phyloP scores from a whole-genome alignment of 768 basidiomycete genomes.

The Steccherinum ochraceum region DNA sequence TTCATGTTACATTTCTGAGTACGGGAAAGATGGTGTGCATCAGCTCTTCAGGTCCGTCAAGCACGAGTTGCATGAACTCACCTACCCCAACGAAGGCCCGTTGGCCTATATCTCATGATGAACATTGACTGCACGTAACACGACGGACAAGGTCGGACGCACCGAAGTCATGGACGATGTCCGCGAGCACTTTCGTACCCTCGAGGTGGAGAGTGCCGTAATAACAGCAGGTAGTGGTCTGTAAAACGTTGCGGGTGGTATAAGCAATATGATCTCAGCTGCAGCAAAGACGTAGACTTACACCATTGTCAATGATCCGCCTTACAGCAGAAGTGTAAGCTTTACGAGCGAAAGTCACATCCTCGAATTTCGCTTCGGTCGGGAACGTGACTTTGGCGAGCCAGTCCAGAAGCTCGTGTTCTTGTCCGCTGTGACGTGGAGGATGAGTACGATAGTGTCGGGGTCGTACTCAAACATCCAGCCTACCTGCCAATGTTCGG shows the following conservation, averaged over 20 bases:
- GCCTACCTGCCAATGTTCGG: constrained; percentile 57
- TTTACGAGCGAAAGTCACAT: constrained; percentile 60
- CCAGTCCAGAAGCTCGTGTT: constrained; percentile 89
- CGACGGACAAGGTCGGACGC: too few species aligned
- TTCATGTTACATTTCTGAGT: constrained; percentile 88
- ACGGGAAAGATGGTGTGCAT: neutral
- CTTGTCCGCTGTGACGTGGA: constrained; percentile 53
- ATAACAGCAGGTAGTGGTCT: constrained; percentile 96
- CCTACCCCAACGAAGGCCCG: constrained; percentile 81
- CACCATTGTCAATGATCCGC: constrained; percentile 67
- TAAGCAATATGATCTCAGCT: neutral
- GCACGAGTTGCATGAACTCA: constrained; percentile 10
- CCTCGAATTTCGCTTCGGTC: constrained; percentile 68
- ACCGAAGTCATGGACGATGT: constrained; percentile 62
- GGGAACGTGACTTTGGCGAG: constrained; percentile 82
- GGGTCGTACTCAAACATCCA: neutral
- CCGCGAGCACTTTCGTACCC: constrained; percentile 75
- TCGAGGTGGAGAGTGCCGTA: constrained; percentile 80
- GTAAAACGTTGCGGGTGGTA: neutral
- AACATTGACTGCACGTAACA: neutral
- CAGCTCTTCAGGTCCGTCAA: neutral
- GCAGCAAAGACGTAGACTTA: constrained; percentile 31
- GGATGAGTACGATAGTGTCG: neutral
- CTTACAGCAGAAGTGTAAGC: constrained; percentile 70
- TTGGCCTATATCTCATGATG: constrained; percentile 45